These are phyloP conservation scores for Cutaneotrichosporon cavernicola DNA, from an alignment of 1,284 basidiomycete species.

Conservation along the genomic window DNA sequence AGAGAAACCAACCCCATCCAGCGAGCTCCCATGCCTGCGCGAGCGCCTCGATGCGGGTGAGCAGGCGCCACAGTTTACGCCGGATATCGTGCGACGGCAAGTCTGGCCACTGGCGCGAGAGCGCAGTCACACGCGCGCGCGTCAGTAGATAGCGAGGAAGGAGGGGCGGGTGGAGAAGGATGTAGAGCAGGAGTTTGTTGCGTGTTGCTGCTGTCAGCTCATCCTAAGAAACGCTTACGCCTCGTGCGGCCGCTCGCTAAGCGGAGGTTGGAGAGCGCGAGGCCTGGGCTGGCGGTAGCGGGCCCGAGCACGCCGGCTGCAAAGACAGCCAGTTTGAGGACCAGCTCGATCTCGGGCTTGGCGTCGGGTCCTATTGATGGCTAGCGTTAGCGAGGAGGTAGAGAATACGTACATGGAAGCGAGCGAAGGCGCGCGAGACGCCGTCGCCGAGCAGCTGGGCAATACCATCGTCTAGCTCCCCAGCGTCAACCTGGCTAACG, in stretches of 20 bases:
- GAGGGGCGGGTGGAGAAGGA: constrained; percentile 64
- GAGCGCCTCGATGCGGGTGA: constrained; percentile 67
- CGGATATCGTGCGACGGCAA: constrained; percentile 72
- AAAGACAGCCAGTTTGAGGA: constrained; percentile 76
- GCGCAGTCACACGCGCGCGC: constrained; percentile 70
- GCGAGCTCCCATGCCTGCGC: constrained; percentile 63
- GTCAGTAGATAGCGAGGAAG: constrained; percentile 74
- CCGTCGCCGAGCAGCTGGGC: constrained; percentile 78
- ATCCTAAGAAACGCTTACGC: constrained; percentile 11
- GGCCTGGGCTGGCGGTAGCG: constrained; percentile 76
- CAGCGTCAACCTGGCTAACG: constrained; percentile 89
- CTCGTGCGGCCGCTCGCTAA: constrained; percentile 29
- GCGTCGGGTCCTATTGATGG: constrained; percentile 64
- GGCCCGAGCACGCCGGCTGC: constrained; percentile 83
- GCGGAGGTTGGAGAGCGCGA: constrained; percentile 79
- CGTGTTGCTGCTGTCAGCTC: constrained; percentile 36
- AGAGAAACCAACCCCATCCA: constrained; percentile 81
- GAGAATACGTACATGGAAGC: constrained; percentile 64
- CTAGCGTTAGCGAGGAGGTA: constrained; percentile 49
- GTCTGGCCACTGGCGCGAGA: constrained; percentile 86
- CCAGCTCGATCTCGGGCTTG: constrained; percentile 75
- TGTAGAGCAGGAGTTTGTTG: constrained; percentile 65
- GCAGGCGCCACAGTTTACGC: constrained; percentile 70
- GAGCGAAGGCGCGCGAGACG: constrained; percentile 69
- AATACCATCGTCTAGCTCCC: constrained; percentile 87